Evolutionary conservation across 2,329 filamentous ascomycete species (phyloP), one percentile per base, ranked within the genome.

Genomic region (Ceratocystis variospora): DNA sequence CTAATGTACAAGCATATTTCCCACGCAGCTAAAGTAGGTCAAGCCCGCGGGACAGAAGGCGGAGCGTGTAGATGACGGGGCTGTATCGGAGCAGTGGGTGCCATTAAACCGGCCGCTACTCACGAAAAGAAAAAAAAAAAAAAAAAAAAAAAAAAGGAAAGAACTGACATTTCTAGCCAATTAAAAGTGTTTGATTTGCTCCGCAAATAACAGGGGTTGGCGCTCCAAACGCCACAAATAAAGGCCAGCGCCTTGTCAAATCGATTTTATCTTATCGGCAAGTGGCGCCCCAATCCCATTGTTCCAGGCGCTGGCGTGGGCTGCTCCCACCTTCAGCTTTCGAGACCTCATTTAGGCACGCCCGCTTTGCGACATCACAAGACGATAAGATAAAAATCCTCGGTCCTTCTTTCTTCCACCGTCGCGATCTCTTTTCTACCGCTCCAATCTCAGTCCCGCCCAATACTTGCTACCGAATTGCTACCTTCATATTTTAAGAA

Each of bases 181-280:
- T 67, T 15, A 62, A n/a, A 53, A n/a, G 6, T 10, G 7, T 8
- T 28, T 15, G 19, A 65, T 67, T 67, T 64, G 62, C 50, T 67
- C 66, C 66, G 46, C 66, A 45, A 59, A 45, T 2, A 55, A 41
- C 28, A 45, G 31, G 57, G 44, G 17, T n/a, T 41, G 17, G 25
- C 44, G 19, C 37, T 15, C n/a, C n/a, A 12, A 12, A 31, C 44
- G 41, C 61, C 44, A 31, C 37, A 63, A 17, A 31, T 15, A 15
- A 3, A 15, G 28, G 0, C 5, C 17, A 3, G 55, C 55, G 55
- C 55, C 55, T 37, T 31, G 15, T 2, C 7, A n/a, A 37, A n/a
- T 17, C 8, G 55, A 5, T 19, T 2, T 53, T 59, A 59, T 59
- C 55, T 59, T 59, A 59, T 59, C 55, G 10, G n/a, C 17, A 33